Percentiles rank a stretch among this genome's conserved stretches.
Conservation (phyloP, 179 eudicot genomes). For the Vitellaria paradoxa region DNA sequence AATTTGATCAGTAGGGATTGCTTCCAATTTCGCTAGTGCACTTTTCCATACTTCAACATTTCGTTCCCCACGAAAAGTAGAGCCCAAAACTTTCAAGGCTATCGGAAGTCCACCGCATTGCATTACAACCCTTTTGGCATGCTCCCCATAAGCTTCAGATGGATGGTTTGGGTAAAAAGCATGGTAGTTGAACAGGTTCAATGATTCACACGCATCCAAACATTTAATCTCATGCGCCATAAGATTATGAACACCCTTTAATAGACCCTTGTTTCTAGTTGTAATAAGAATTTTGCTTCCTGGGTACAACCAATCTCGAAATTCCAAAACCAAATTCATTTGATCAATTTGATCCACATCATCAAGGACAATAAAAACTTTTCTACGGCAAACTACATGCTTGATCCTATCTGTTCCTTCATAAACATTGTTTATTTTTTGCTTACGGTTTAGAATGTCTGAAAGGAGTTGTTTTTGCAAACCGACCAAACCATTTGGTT, state of each 20-base stretch:
- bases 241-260: background rate
- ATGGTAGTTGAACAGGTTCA: slow-evolving; percentile 1
- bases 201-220: background rate
- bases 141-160: background rate
- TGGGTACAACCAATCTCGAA: background rate
- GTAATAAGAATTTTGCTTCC: slow-evolving; percentile 11
- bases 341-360: slow-evolving; percentile 17
- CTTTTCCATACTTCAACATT: slow-evolving; percentile 6
- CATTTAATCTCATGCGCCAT: background rate
- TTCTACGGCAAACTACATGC: background rate
- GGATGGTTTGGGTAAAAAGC: background rate
- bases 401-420: slow-evolving; percentile 1
- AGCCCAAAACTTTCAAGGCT: slow-evolving; percentile 22
- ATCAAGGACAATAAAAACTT: slow-evolving; percentile 22
- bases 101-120: slow-evolving; percentile 20
- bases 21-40: background rate
- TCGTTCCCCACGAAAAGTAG: background rate
- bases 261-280: background rate
- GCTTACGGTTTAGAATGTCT: background rate
- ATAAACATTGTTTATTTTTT: background rate
- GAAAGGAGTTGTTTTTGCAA: slow-evolving; percentile 16
- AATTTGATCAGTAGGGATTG: background rate
- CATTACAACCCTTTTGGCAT: background rate
- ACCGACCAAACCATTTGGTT: slow-evolving; percentile 4
- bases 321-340: background rate